Evolutionary conservation across 352 stramenopile genomes (phyloP), one percentile per base, ranked within the genome.

Genomic region (Globisporangium radiosum): DNA sequence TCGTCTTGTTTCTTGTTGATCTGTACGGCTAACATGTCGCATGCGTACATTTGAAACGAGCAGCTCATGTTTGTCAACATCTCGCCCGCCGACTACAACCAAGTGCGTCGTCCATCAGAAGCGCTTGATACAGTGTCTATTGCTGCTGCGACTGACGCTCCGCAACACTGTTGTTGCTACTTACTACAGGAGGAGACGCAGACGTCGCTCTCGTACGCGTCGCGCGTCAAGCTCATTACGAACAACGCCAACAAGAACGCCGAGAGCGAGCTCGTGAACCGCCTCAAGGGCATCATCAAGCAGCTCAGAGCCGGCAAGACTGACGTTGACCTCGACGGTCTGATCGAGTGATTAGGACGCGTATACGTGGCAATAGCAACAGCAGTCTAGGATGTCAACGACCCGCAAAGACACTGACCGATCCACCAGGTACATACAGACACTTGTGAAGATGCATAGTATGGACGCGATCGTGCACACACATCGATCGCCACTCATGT

Each of bases 61-160:
- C 55, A 91, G 82, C 81, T 95, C 56, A 95, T 95, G 86, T 95
- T 95, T 51, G 86, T 94, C 59, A 95, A 95, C 69, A 87, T 94
- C 52, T 95, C 86, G 44, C 86, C 86, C 8, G 86, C 86, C 7
- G 86, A 95, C 64, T 95, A 95, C 67, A 95, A 95, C 66, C 83
- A 92, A 62, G 77, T 87, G 63, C 58, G 47, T 47, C 7, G 45
- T 9, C 54, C 33, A 44, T 52, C 45, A 45, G 36, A 45, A 54
- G 53, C 39, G 56, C 40, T 42, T 55, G 33, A 43, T 11, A 7
- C 19, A 36, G 13, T 25, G 25, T 25, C 25, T 25, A 25, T 25
- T 25, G 25, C 25, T 25, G 25, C 25, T 25, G 25, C 25, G 25
- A 44, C 40, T 44, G 40, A 44, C 40, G 2, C 40, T 44, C 40